Evolutionary conservation across 2,329 filamentous ascomycete genomes (phyloP).

Genomic region (Fusarium virguliforme): DNA sequence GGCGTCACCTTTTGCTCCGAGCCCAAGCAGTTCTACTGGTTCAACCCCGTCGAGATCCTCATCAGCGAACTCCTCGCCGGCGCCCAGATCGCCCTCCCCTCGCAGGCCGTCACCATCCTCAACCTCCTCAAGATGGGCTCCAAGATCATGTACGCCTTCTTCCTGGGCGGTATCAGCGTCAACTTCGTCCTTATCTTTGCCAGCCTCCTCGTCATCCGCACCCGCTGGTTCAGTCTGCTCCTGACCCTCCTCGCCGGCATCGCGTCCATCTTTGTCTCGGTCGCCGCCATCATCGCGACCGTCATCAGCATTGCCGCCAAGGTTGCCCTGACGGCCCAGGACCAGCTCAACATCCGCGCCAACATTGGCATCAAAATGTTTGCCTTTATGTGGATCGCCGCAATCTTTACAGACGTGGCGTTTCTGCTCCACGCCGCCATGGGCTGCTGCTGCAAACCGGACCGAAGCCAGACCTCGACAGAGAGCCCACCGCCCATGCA

Average conservation of each 20-base stretch:
- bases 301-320: conserved; percentile 88
- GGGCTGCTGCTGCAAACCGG: conserved; percentile 79
- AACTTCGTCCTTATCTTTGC: conserved; percentile 81
- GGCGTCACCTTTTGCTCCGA: conserved; percentile 84
- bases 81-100: conserved; percentile 86
- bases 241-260: conserved; percentile 79
- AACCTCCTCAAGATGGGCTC: conserved; percentile 81
- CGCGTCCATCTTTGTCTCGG: conserved; percentile 76
- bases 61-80: conserved; percentile 85
- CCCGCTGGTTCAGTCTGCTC: conserved; percentile 77
- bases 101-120: conserved; percentile 80
- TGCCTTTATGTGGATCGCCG: conserved; percentile 90
- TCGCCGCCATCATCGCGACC: conserved; percentile 82
- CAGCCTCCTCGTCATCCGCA: conserved; percentile 69
- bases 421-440: conserved; percentile 82
- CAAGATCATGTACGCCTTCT: conserved; percentile 91
- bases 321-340: conserved; percentile 79
- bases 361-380: conserved; percentile 82
- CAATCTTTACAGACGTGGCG: conserved; percentile 76
- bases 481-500: conserved; percentile 30
- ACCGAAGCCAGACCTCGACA: conserved; percentile 33
- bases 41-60: conserved; percentile 89
- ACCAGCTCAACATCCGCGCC: conserved; percentile 83
- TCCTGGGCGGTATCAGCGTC: conserved; percentile 80
- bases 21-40: conserved; percentile 84